Evolutionary conservation across 2,329 filamentous ascomycete genomes (phyloP), one percentile per base, ranked within the genome.

Genomic region (Colletotrichum chrysophilum): DNA sequence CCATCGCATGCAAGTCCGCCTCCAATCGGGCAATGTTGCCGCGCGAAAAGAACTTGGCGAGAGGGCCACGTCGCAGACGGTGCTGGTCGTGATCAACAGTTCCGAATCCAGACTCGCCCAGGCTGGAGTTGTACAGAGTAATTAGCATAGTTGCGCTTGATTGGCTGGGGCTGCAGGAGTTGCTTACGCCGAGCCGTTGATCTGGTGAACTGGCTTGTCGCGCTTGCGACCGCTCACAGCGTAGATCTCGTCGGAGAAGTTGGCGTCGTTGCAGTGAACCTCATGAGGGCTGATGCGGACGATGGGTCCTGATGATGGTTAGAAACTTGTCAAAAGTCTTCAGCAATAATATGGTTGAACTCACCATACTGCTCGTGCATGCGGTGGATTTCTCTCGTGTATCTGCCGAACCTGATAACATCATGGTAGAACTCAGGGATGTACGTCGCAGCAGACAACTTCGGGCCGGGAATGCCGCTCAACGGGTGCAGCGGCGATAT

Each of bases 401-500:
- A 87, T 14, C 80, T 76, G 4, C 85, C 85, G 18, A 80, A 79
- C 14, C 78, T 78, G 72, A 85, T 80, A 70, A 82, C 80, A 68
- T 87, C 85, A 64, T 84, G 82, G 66, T 83, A 87, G 8, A 83
- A 82, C 66, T 87, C 85, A 14, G 84, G 85, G 2, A 82, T 69
- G 52, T 84, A 85, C 9, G 81, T 84, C 5, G 79, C 80, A 2
- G 84, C 83, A 4, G 85, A 83, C 1, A 86, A 66, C 70, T 78
- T 83, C 1, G 84, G 84, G 0, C 85, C 85, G 7, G 85, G 85
- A 26, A 87, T 82, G 10, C 78, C 78, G 72, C 78, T 79, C 26
- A 87, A 76, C 3, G 85, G 85, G 66, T 87, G 85, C 18, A 86
- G 76, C 4, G 84, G 83, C 3, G 85, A 86, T 64, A 87, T 77